Conservation (phyloP, 306 rosid species). For the Hippophae tibetana region DNA sequence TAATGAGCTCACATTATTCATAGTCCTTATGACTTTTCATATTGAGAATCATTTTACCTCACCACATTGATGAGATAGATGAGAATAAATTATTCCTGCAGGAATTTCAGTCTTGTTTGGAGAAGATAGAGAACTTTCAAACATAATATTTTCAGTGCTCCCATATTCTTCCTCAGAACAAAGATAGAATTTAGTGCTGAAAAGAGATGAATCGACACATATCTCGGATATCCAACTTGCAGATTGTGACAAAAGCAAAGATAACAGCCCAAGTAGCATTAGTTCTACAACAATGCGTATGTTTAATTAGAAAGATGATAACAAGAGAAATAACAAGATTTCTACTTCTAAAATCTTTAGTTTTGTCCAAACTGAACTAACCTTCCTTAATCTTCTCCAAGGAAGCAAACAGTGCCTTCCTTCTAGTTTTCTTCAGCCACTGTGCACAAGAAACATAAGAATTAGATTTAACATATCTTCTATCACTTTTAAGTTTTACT, state of each 20-base stretch:
- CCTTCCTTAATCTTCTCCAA: slow-evolving; percentile 96
- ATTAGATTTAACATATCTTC: neutral
- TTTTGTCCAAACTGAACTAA: slow-evolving; percentile 5
- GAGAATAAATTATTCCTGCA: slow-evolving; percentile 17
- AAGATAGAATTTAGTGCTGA: slow-evolving; percentile 56
- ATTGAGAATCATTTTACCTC: slow-evolving; percentile 40
- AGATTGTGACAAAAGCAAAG: slow-evolving; percentile 81
- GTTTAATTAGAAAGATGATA: neutral
- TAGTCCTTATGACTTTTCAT: neutral
- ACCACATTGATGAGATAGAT: slow-evolving; percentile 47
- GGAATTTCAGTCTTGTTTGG: slow-evolving; percentile 35
- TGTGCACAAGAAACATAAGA: slow-evolving; percentile 23
- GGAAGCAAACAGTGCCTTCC: slow-evolving; percentile 83
- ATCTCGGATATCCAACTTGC: slow-evolving; percentile 89
- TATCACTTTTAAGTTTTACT: neutral
- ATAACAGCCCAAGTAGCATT: slow-evolving; percentile 94
- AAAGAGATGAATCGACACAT: slow-evolving; percentile 74
- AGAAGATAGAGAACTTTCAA: slow-evolving; percentile 31
- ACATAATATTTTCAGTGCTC: slow-evolving; percentile 19
- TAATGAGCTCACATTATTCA: slow-evolving; percentile 2
- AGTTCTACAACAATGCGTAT: slow-evolving; percentile 47
- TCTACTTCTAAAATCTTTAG: neutral
- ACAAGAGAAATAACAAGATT: neutral
- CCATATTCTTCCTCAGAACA: slow-evolving; percentile 58
- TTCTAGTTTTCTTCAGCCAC: slow-evolving; percentile 86